A percentile compares a stretch with the other conserved stretches of the same genome.
Conservation (phyloP, 768 basidiomycete species). For the Ramaria sp. region DNA sequence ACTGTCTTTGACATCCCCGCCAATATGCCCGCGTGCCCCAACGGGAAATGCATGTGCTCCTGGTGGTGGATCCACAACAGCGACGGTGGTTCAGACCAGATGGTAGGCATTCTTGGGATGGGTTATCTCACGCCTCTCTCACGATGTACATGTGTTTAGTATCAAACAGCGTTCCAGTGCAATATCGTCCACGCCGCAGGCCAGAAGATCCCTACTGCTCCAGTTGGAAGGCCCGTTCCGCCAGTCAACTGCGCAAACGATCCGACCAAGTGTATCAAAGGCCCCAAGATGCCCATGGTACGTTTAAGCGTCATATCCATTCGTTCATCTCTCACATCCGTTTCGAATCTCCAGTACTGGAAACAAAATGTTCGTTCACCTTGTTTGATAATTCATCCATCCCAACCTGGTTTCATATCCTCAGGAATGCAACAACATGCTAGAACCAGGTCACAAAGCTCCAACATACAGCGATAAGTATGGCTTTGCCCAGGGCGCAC, state of each 20-base stretch:
- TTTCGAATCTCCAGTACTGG: conserved; percentile 11
- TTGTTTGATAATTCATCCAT: conserved; percentile 3
- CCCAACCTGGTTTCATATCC: conserved; percentile 3
- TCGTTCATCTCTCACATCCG: not conserved
- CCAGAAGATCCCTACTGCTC: conserved; percentile 30
- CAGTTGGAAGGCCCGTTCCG: conserved; percentile 44
- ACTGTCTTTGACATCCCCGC: conserved; percentile 61
- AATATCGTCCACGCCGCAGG: conserved; percentile 35
- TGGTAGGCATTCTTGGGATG: not conserved
- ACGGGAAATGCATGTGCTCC: conserved; percentile 54
- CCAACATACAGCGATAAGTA: conserved; percentile 50
- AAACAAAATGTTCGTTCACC: not conserved
- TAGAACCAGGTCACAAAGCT: conserved; percentile 9
- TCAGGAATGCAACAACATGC: conserved; percentile 14
- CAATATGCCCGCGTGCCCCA: conserved; percentile 57
- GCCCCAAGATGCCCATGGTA: conserved; percentile 7
- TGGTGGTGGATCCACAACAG: conserved; percentile 59
- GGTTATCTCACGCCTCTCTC: not conserved
- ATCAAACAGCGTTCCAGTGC: conserved; percentile 71
- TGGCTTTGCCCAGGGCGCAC: conserved; percentile 62
- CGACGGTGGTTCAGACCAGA: conserved; percentile 8
- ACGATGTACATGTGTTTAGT: conserved; percentile 16
- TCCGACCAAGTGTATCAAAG: conserved; percentile 17
- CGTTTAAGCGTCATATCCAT: not conserved
- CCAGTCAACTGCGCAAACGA: conserved; percentile 61